Base-by-base conservation (phyloP, 2,329 filamentous ascomycete genomes). In the Balansia obtecta region DNA sequence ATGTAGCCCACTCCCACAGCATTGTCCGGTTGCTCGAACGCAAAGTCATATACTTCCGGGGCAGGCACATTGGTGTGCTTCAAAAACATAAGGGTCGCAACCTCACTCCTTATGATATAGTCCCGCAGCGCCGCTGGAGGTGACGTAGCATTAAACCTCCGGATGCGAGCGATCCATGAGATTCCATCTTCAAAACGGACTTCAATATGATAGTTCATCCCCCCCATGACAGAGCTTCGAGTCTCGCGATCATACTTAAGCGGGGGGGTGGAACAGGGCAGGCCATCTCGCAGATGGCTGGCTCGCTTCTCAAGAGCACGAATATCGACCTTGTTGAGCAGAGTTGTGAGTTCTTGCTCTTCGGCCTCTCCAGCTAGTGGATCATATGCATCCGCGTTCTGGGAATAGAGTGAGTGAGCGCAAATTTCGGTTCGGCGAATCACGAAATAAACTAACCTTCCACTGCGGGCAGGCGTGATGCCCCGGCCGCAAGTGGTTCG, bases 161-260 rank as follows among this genome's bases (percentile, higher is more conserved):
- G 67, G 45, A 73, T 64, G 12, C 70, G 64, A 16, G 68, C 67
- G 2, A 73, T 60, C 71, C 70, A 73, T 44, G 53, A 60, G 27
- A 69, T 53, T 40, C 67, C 67, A 54, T 73, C 70, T 5, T 70
- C 62, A 52, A 74, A 74, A 7, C 46, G 50, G 46, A 74, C 56
- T 38, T 69, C 63, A 40, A 70, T 54, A 52, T 73, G 68, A 55
- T 68, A 73, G 53, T 73, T 72, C 65, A 68, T 69, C 2, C 7
- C 68, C 67, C 68, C 69, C 65, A 73, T 73, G 0, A 71, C 61
- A 6, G 66, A 65, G 38, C 56, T 63, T 45, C 58, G 61, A 20
- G 53, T 64, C 3, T 54, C 54, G 56, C 56, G 58, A 50, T 69
- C 61, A 60, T 71, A 68, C n/a, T 60, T 54, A 34, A 70, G 60